A percentile compares a stretch with the other conserved stretches of the same genome.
These are phyloP conservation scores for Tylopilus orsonianus DNA, from an alignment of 1,284 basidiomycete species.

Conservation along the genomic window DNA sequence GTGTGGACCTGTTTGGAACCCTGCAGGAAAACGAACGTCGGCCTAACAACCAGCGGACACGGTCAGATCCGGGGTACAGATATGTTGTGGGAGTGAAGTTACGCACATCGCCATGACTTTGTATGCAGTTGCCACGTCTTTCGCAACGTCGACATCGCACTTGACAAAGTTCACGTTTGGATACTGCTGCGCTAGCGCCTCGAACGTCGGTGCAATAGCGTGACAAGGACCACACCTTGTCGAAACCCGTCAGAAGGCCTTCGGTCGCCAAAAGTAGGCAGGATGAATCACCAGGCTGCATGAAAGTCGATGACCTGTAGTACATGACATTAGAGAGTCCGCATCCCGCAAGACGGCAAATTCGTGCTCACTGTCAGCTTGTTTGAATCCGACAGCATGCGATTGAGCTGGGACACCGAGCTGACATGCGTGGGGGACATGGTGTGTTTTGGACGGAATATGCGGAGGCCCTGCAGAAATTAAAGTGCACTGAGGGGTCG, in stretches of 20 bases:
- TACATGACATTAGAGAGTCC: background rate
- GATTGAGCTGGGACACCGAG: conserved; percentile 61
- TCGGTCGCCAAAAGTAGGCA: conserved; percentile 1
- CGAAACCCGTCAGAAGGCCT: conserved; percentile 11
- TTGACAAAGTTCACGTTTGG: conserved; percentile 74
- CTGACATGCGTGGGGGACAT: conserved; percentile 65
- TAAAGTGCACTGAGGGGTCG: background rate
- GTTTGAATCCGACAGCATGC: conserved; percentile 56
- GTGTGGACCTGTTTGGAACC: conserved; percentile 66
- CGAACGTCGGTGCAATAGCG: conserved; percentile 71
- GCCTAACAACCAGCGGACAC: conserved; percentile 49
- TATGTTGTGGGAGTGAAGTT: background rate
- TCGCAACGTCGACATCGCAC: conserved; percentile 72
- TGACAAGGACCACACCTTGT: conserved; percentile 81
- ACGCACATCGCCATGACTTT: conserved; percentile 65
- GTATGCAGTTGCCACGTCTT: conserved; percentile 63
- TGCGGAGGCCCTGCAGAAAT: background rate
- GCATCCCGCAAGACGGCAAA: background rate
- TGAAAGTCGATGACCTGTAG: conserved; percentile 79
- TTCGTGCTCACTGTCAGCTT: conserved; percentile 58
- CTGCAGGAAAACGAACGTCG: conserved; percentile 75
- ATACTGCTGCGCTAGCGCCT: conserved; percentile 65
- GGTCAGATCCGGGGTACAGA: conserved; percentile 1
- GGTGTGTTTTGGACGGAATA: background rate
- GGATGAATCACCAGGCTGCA: conserved; percentile 60